Evolutionary conservation across 2,329 filamentous ascomycete genomes (phyloP).

Genomic region (Didymella segeticola): DNA sequence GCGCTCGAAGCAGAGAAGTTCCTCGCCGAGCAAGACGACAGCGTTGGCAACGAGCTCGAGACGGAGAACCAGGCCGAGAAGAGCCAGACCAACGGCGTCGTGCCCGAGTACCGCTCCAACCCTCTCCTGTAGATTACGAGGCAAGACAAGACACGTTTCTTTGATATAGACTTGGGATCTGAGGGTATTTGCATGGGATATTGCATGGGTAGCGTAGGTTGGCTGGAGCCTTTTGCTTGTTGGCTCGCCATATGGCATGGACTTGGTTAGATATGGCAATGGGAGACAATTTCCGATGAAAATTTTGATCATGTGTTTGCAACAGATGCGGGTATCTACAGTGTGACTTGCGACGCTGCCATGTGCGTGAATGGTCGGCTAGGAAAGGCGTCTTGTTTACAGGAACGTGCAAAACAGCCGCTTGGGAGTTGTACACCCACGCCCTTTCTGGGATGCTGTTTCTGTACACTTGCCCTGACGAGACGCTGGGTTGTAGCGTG

Average conservation of each 20-base stretch:
- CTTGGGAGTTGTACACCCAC: not conserved
- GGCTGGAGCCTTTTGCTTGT: constrained; percentile 25
- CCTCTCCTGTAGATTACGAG: constrained; percentile 62
- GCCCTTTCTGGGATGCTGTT: not conserved
- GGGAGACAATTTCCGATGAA: not conserved
- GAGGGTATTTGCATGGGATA: constrained; percentile 17
- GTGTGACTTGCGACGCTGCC: not conserved
- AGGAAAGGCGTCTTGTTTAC: not conserved
- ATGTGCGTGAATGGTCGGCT: no score
- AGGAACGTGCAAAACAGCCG: not conserved
- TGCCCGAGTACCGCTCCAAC: constrained; percentile 69
- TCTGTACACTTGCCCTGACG: not conserved
- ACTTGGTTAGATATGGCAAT: constrained; percentile 25
- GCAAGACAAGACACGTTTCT: constrained; percentile 1
- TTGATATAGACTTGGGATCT: constrained; percentile 16
- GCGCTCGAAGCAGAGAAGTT: constrained; percentile 96
- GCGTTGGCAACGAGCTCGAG: constrained; percentile 55
- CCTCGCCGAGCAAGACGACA: constrained; percentile 76
- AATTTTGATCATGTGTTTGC: not conserved
- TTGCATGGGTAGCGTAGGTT: constrained; percentile 23
- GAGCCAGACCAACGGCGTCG: constrained; percentile 59
- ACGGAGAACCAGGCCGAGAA: constrained; percentile 59
- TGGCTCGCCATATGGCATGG: constrained; percentile 29
- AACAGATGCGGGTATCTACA: not conserved
- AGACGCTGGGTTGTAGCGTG: not conserved